A percentile compares a stretch with the other conserved stretches of the same genome.
Evolutionary conservation across 805 yeast species (phyloP).

Genomic region (Candida tallmaniae): DNA sequence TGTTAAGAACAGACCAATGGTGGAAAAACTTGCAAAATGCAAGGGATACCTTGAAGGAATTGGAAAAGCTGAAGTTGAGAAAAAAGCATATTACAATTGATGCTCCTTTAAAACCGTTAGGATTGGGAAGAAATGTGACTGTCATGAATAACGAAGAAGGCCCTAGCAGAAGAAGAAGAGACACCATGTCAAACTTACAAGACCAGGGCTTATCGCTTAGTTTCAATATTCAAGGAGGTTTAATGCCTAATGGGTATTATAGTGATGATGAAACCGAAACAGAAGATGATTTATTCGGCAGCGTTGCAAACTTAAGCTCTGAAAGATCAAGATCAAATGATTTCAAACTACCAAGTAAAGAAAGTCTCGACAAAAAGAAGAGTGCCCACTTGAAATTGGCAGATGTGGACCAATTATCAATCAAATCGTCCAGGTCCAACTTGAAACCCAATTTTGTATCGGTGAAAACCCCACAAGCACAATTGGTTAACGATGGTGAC

Average conservation of each 20-base stretch:
- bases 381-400: constrained; percentile 4
- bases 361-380: not conserved
- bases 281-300: constrained; percentile 1
- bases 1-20: constrained; percentile 71
- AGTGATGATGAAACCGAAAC: constrained; percentile 17
- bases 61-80: constrained; percentile 21
- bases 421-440: constrained; percentile 31
- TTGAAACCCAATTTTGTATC: constrained; percentile 65
- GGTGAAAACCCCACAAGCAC: constrained; percentile 65
- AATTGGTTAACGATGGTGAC: constrained; percentile 60
- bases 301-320: no score
- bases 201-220: constrained; percentile 65
- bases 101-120: constrained; percentile 7
- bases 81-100: constrained; percentile 6
- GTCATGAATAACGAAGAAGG: not conserved
- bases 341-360: not conserved
- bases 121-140: constrained; percentile 4
- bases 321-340: not conserved
- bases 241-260: constrained; percentile 15
- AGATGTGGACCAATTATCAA: constrained; percentile 23
- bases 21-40: constrained; percentile 69
- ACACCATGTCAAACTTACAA: constrained; percentile 62
- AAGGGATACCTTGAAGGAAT: constrained; percentile 39
- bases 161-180: constrained; percentile 30
- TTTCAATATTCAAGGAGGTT: constrained; percentile 58